Base-by-base conservation (phyloP, 208 protist species). In the Leishmania tropica region DNA sequence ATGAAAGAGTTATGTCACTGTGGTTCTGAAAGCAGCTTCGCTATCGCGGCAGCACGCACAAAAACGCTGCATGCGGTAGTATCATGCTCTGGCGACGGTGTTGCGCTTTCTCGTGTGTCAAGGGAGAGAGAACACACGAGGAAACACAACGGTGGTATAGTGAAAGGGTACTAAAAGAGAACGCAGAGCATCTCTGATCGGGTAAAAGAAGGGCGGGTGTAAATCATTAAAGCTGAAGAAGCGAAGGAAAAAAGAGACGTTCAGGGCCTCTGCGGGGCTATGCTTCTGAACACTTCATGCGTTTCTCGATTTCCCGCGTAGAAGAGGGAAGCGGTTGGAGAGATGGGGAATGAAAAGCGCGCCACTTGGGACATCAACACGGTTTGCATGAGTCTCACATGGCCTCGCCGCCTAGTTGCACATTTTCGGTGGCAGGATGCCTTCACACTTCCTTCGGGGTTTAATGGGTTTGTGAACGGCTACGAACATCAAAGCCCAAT, bases 151-250 rank as follows among this genome's bases (percentile, higher is more conserved):
- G 40, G 6, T 47, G 67, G 37, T 48, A 48, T 72, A 47, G 40
- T 1, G 67, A 8, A 72, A n/a, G 28, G 42, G 35, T 0, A 45
- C 5, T 70, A 6, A 45, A 40, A n/a, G 67, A 72, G 67, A 40
- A 47, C 67, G 40, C 67, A n/a, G 40, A 24, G 7, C 42, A 53
- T 48, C 19, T 48, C 19, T 54, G 76, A 79, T 68, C 35, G 24
- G 54, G 71, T 4, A 83, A 70, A 79, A n/a, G 80, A 79, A 79
- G 60, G 72, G 60, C 15, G 21, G 67, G 37, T 3, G 37, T 3
- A 51, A 40, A 47, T 75, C 17, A 21, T 51, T 28, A 54, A 60
- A 13, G 13, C 40, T 17, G 74, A 62, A 6, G 11, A 58, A 47
- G 13, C 58, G 24, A 67, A 71, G 53, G 53, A 81, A 72, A 54